Base-by-base conservation (phyloP, 768 basidiomycete genomes). In the Coprinopsis strossmayeri region DNA sequence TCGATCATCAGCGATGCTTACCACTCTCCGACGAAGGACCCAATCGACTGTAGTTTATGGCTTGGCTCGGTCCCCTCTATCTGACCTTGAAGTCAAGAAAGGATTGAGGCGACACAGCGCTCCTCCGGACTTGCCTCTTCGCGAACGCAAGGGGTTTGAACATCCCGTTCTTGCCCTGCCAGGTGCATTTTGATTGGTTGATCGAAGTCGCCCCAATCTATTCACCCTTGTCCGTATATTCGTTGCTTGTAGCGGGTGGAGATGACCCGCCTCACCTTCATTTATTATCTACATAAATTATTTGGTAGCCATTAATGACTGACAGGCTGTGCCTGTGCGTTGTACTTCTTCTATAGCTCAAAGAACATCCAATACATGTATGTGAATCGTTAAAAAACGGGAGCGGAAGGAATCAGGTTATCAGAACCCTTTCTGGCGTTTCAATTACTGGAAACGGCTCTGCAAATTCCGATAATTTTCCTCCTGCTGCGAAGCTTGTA, bases 1-100 rank as follows among this genome's bases (percentile, higher is more conserved):
- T 56, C 77, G 71, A 37, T 76, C 81, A 4, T 71, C 73, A 46
- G 72, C 79, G 57, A 85, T 89, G 86, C 71, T 86, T 46, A 73
- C 70, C 25, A 78, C 78, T 15, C 70, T 90, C 53, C 69, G 71
- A 54, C 76, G 81, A 46, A 77, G 84, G 57, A 79, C 74, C 4
- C 51, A 70, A 43, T 67, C 71, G 10, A 64, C 65, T n/a, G 69
- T 68, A 24, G 51, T 60, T 30, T 59, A 63, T 42, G 27, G 46
- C 32, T 52, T 52, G 25, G 45, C 50, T 45, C 38, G n/a, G n/a
- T 39, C 26, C 5, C 27, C 34, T 10, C 35, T 28, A 25, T 41
- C 34, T 4, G 41, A 50, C 15, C 18, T 57, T 24, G 68, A 64
- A 50, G n/a, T n/a, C n/a, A 65, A 69, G 23, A 62, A 54, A 18